Evolutionary conservation across 1,284 basidiomycete genomes (phyloP).

Genomic region (Inonotus obliquus): DNA sequence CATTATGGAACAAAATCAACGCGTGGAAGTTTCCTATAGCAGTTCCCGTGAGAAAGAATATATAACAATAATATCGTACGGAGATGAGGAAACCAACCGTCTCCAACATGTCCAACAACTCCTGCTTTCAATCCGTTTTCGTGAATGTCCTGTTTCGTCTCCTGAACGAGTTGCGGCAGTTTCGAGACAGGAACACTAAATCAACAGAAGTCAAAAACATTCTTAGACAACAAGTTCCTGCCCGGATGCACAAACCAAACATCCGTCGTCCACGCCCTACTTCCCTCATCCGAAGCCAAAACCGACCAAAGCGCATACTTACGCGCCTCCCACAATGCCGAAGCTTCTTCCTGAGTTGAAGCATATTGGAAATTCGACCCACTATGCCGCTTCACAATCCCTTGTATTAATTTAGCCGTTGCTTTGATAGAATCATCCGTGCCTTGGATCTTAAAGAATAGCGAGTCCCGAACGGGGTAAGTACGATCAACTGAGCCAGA

Average conservation of each 20-base stretch:
- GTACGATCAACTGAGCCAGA: constrained; percentile 23
- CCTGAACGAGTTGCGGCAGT: constrained; percentile 21
- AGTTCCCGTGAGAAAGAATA: not conserved
- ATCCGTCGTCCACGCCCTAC: constrained; percentile 47
- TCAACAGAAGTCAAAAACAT: not conserved
- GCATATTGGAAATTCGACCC: constrained; percentile 45
- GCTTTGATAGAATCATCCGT: constrained; percentile 35
- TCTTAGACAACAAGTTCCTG: not conserved
- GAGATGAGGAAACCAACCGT: constrained; percentile 41
- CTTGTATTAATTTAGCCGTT: constrained; percentile 34
- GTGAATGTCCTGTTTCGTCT: constrained; percentile 38
- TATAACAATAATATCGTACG: constrained; percentile 29
- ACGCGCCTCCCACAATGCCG: constrained; percentile 46
- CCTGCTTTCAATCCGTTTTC: constrained; percentile 34
- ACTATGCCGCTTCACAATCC: constrained; percentile 39
- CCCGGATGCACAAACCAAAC: constrained; percentile 30
- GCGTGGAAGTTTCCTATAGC: constrained; percentile 27
- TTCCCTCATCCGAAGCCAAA: constrained; percentile 35
- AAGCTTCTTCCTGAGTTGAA: constrained; percentile 42
- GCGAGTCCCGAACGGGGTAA: constrained; percentile 40
- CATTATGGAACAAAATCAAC: constrained; percentile 27
- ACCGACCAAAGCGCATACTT: constrained; percentile 49
- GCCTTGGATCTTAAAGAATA: constrained; percentile 55
- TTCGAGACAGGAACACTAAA: constrained; percentile 20
- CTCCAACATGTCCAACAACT: constrained; percentile 44